Evolutionary conservation across 768 basidiomycete genomes (phyloP).

Genomic region (Pisolithus sp.): DNA sequence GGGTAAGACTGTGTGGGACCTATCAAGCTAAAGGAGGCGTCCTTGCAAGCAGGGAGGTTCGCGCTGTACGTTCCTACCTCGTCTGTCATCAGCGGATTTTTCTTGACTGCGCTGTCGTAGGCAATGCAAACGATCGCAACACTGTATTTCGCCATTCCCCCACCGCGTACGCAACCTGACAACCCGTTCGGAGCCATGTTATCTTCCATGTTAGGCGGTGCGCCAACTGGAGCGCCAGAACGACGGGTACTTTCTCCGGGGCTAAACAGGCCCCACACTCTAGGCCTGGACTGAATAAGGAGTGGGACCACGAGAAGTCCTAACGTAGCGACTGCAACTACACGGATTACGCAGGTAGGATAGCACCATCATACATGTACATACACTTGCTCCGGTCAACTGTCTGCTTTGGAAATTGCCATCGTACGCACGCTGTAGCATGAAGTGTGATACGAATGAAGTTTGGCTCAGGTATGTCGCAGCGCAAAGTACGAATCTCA

Average conservation of each 20-base stretch:
- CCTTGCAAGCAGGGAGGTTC: slow-evolving; percentile 54
- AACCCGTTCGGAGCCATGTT: slow-evolving; percentile 89
- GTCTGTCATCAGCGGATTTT: not conserved
- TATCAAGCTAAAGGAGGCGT: slow-evolving; percentile 71
- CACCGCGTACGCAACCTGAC: slow-evolving; percentile 58
- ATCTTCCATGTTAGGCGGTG: slow-evolving; percentile 82
- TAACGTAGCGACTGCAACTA: too few relatives aligned
- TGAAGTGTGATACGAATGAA: too few relatives aligned
- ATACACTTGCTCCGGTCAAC: not conserved
- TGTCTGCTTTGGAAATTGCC: too few relatives aligned
- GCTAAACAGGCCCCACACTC: slow-evolving; percentile 17
- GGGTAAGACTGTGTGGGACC: slow-evolving; percentile 79
- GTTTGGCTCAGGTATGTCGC: too few relatives aligned
- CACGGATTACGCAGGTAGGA: too few relatives aligned
- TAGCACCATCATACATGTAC: not conserved
- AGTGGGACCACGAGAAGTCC: too few relatives aligned
- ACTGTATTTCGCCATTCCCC: slow-evolving; percentile 84
- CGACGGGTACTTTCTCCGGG: slow-evolving; percentile 25
- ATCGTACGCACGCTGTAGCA: too few relatives aligned
- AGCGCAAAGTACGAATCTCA: not conserved
- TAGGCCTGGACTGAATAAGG: slow-evolving; percentile 19
- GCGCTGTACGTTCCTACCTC: slow-evolving; percentile 43
- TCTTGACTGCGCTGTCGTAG: slow-evolving; percentile 32
- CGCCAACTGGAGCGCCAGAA: slow-evolving; percentile 27
- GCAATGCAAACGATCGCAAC: slow-evolving; percentile 60